Evolutionary conservation across 768 basidiomycete genomes (phyloP).

Genomic region (Mycena olivaceomarginata): DNA sequence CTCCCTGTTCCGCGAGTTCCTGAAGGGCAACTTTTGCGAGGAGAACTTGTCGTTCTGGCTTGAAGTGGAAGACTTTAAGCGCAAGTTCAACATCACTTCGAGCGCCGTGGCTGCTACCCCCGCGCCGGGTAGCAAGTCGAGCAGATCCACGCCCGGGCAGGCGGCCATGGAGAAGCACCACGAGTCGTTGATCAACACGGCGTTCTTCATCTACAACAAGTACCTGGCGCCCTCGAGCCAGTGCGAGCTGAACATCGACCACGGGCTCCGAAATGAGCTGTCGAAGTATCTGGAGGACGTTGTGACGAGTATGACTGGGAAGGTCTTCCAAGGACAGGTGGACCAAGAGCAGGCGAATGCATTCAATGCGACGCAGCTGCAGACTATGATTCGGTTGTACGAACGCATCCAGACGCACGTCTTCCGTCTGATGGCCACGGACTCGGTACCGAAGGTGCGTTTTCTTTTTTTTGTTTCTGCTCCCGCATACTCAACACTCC

Average conservation of each 20-base stretch:
- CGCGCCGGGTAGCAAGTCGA: slow-evolving; percentile 59
- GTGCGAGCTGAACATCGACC: slow-evolving; percentile 98
- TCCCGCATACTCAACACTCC: slow-evolving; percentile 31
- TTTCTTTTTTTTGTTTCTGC: slow-evolving; percentile 13
- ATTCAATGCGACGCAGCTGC: slow-evolving; percentile 96
- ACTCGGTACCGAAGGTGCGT: slow-evolving; percentile 96
- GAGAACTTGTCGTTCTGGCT: slow-evolving; percentile 99
- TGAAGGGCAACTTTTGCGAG: slow-evolving; percentile 96
- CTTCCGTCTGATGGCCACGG: slow-evolving; percentile 98
- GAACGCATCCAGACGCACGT: slow-evolving; percentile 98
- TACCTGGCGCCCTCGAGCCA: slow-evolving; percentile 97
- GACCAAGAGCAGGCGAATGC: slow-evolving; percentile 88
- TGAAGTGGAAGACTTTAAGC: slow-evolving; percentile 97
- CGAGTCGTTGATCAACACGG: slow-evolving; percentile 94
- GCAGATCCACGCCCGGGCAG: slow-evolving; percentile 80
- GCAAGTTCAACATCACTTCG: slow-evolving; percentile 96
- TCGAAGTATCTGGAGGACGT: slow-evolving; percentile 95
- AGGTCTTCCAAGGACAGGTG: slow-evolving; percentile 85
- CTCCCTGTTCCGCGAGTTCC: slow-evolving; percentile 94
- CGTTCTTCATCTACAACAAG: slow-evolving; percentile 94
- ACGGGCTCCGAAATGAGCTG: slow-evolving; percentile 95
- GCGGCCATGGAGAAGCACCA: slow-evolving; percentile 98
- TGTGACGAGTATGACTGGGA: slow-evolving; percentile 85
- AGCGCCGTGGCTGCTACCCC: slow-evolving; percentile 83
- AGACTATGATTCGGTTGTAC: slow-evolving; percentile 94